These are phyloP conservation scores for Incumbomyces delicatus DNA, from an alignment of 2,329 filamentous ascomycete genomes.

Conservation along the genomic window DNA sequence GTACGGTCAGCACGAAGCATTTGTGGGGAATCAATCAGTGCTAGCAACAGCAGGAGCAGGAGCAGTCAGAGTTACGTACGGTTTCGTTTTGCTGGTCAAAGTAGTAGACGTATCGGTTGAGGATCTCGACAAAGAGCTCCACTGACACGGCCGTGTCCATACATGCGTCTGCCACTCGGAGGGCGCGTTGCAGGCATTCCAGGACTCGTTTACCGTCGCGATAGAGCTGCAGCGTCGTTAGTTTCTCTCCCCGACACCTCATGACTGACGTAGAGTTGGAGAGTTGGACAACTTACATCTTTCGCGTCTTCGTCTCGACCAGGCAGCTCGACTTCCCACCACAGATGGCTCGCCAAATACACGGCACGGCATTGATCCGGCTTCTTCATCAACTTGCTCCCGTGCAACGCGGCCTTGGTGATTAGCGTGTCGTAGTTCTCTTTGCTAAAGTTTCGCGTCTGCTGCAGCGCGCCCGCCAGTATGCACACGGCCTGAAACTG, in stretches of 20 bases:
- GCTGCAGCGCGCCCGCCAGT: slow-evolving; percentile 79
- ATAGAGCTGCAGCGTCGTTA: slow-evolving; percentile 56
- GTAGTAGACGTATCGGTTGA: slow-evolving; percentile 98
- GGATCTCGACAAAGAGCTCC: slow-evolving; percentile 94
- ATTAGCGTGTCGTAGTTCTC: slow-evolving; percentile 99
- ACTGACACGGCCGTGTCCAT: slow-evolving; percentile 98
- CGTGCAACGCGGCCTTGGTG: slow-evolving; percentile 92
- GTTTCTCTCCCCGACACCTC: too few species aligned
- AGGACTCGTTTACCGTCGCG: slow-evolving; percentile 95
- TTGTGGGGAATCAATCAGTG: too few species aligned
- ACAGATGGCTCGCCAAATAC: slow-evolving; percentile 90
- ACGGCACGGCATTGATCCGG: slow-evolving; percentile 96
- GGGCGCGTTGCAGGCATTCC: slow-evolving; percentile 87
- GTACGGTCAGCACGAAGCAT: too few species aligned
- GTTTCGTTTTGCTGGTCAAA: slow-evolving; percentile 99
- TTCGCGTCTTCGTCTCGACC: slow-evolving; percentile 72
- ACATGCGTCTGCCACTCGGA: slow-evolving; percentile 93
- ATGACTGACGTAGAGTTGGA: too few species aligned
- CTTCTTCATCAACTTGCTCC: slow-evolving; percentile 93
- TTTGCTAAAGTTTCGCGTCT: slow-evolving; percentile 80
- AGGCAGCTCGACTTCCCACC: slow-evolving; percentile 87
- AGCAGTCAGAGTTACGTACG: slow-evolving; percentile 43
- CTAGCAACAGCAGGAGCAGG: too few species aligned
- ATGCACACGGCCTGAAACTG: slow-evolving; percentile 98
- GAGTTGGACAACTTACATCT: slow-evolving; percentile 58